phyloP scores from a whole-genome alignment of 73 alveolate genomes.

The Paramecium tetraurelia region DNA sequence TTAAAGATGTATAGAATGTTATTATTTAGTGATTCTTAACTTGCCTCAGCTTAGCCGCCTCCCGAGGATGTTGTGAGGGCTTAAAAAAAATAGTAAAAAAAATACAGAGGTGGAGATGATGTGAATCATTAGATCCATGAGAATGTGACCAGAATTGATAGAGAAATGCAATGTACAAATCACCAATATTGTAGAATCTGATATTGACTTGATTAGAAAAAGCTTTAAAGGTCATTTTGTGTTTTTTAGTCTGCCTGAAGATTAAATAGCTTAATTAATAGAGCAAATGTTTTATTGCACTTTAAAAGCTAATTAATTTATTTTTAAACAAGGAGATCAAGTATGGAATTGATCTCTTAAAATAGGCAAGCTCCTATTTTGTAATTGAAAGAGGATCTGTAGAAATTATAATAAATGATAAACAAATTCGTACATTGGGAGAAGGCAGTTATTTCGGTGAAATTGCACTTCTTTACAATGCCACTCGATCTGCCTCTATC shows the following conservation, averaged over 20 bases:
- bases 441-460: constrained; percentile 97
- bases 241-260: constrained; percentile 49
- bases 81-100: constrained; percentile 17
- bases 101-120: constrained; percentile 56
- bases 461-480: constrained; percentile 93
- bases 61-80: constrained; percentile 4
- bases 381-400: constrained; percentile 63
- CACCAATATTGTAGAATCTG: constrained; percentile 5
- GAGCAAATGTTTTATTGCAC: constrained; percentile 57
- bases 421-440: constrained; percentile 62
- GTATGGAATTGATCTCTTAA: background rate
- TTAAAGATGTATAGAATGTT: background rate
- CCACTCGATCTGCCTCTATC: constrained; percentile 96
- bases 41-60: background rate
- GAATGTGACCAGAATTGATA: constrained; percentile 42
- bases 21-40: background rate
- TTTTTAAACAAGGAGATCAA: constrained; percentile 61
- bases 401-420: constrained; percentile 67
- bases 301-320: constrained; percentile 24
- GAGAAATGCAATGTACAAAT: constrained; percentile 9
- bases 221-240: constrained; percentile 52
- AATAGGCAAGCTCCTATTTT: constrained; percentile 62
- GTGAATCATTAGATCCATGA: constrained; percentile 38
- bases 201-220: constrained; percentile 28
- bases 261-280: background rate